Percentiles rank a stretch among this genome's conserved stretches.
Evolutionary conservation across 2,329 filamentous ascomycete genomes (phyloP).

Genomic region (Cadophora luteo-olivacea): DNA sequence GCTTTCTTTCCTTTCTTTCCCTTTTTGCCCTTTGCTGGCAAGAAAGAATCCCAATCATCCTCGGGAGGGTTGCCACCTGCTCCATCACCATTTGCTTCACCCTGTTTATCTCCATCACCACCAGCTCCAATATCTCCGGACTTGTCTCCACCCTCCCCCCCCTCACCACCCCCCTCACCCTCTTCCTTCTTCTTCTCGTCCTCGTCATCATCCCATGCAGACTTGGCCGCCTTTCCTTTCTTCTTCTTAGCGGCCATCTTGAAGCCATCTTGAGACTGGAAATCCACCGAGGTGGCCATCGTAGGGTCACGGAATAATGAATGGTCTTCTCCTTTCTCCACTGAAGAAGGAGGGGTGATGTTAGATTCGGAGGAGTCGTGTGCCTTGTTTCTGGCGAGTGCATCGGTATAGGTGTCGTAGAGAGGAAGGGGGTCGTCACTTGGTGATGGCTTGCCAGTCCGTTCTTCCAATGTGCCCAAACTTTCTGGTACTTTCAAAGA

Average conservation of each 20-base stretch:
- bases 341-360: constrained; percentile 33
- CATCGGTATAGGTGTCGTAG: constrained; percentile 38
- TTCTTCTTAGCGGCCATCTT: constrained; percentile 62
- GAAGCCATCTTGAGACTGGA: constrained; percentile 60
- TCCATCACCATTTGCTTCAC: constrained; percentile 45
- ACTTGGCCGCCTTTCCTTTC: constrained; percentile 44
- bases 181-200: constrained; percentile 55
- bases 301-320: constrained; percentile 55
- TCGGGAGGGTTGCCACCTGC: constrained; percentile 49
- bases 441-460: constrained; percentile 25
- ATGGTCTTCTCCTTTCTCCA: constrained; percentile 30
- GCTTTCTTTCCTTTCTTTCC: constrained; percentile 63
- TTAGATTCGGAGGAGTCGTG: constrained; percentile 33
- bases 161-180: constrained; percentile 45
- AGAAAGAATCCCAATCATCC: constrained; percentile 59
- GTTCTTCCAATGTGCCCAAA: constrained; percentile 32
- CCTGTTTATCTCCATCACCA: constrained; percentile 45
- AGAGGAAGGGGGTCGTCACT: constrained; percentile 31
- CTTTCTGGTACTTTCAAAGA: constrained; percentile 36
- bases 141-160: constrained; percentile 47
- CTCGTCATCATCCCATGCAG: constrained; percentile 58
- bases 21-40: constrained; percentile 56
- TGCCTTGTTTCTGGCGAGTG: constrained; percentile 38
- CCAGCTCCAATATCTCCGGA: constrained; percentile 44
- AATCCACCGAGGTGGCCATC: constrained; percentile 58